phyloP scores from a whole-genome alignment of 139 green algal genomes.

The Zygnema circumcarinatum region DNA sequence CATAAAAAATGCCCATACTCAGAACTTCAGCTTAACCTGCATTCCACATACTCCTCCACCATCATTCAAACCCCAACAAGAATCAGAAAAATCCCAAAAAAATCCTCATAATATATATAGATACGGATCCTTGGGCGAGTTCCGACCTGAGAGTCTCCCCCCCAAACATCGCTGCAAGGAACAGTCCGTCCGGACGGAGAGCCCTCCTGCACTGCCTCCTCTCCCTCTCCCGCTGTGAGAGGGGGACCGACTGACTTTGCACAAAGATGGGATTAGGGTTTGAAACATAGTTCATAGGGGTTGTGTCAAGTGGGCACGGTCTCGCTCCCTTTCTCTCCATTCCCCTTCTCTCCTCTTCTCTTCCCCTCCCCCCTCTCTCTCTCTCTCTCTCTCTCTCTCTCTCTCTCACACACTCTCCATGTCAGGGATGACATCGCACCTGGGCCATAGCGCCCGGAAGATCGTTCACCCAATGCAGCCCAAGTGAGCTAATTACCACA shows the following conservation, averaged over 20 bases:
- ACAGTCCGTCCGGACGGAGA: slow-evolving; percentile 83
- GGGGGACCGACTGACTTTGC: neutral
- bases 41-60: too few relatives aligned
- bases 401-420: too few relatives aligned
- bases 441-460: slow-evolving; percentile 78
- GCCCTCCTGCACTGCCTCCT: slow-evolving; percentile 55
- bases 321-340: too few relatives aligned
- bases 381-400: too few relatives aligned
- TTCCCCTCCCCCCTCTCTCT: too few relatives aligned
- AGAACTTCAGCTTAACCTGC: too few relatives aligned
- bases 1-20: too few relatives aligned
- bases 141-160: slow-evolving; percentile 74
- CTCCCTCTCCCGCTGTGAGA: neutral
- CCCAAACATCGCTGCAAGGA: slow-evolving; percentile 78
- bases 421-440: too few relatives aligned
- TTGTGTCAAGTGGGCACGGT: too few relatives aligned
- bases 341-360: too few relatives aligned
- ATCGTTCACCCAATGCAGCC: slow-evolving; percentile 88
- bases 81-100: too few relatives aligned
- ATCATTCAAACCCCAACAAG: too few relatives aligned
- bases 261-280: neutral
- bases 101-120: neutral
- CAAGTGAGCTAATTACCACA: slow-evolving; percentile 75
- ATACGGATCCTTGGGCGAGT: neutral
- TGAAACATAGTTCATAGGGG: neutral